Conservation (phyloP, 352 stramenopile genomes). For the Globisporangium megalacanthum region DNA sequence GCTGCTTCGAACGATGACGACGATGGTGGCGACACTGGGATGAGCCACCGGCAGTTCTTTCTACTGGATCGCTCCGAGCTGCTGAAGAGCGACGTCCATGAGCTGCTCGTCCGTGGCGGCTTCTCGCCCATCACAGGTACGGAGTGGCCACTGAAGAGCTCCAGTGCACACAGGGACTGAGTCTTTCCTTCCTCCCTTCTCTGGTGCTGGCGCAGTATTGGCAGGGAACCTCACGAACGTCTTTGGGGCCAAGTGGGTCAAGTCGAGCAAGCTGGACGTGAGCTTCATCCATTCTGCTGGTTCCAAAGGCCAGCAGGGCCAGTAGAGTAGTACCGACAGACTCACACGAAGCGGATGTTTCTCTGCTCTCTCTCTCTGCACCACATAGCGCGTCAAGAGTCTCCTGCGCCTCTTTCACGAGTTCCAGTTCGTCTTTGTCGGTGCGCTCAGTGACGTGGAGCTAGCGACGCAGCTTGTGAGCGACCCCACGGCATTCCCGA, state of each 20-base stretch:
- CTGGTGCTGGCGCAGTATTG: constrained; percentile 6
- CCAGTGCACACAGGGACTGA: neutral
- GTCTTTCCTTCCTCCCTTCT: neutral
- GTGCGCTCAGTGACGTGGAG: constrained; percentile 12
- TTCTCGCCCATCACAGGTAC: constrained; percentile 13
- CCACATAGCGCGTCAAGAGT: constrained; percentile 8
- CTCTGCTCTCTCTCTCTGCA: neutral
- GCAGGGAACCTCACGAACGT: constrained; percentile 12
- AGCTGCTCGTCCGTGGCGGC: neutral
- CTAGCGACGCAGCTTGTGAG: constrained; percentile 11
- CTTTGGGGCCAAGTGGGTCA: constrained; percentile 10
- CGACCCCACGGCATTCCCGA: constrained; percentile 3
- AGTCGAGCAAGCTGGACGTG: constrained; percentile 5
- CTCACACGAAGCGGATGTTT: neutral
- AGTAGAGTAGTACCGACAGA: neutral
- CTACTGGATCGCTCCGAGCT: constrained; percentile 3
- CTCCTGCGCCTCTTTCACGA: constrained; percentile 15
- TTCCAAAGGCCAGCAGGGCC: neutral
- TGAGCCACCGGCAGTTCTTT: constrained; percentile 5
- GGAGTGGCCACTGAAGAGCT: neutral
- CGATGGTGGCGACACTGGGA: neutral
- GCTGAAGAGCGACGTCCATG: constrained; percentile 3
- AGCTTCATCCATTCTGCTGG: neutral
- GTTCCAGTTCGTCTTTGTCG: constrained; percentile 19
- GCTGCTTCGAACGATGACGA: neutral